Percentiles rank a stretch among this genome's conserved stretches.
phyloP scores from a whole-genome alignment of 768 basidiomycete species.

The Lentinula guzmanii region DNA sequence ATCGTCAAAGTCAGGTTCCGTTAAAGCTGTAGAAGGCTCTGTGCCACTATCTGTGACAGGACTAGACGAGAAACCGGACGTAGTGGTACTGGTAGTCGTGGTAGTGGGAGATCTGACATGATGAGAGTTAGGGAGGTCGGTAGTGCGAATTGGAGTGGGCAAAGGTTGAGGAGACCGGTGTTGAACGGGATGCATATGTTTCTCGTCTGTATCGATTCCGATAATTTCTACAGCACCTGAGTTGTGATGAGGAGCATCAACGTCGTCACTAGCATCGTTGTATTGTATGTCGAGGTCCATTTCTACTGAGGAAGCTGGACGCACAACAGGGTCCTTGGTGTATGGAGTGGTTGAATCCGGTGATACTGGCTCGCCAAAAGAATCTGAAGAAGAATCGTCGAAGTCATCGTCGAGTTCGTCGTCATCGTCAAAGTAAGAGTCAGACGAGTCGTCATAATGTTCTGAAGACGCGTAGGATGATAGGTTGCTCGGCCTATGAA shows the following conservation, averaged over 20 bases:
- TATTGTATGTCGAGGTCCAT: slow-evolving; percentile 21
- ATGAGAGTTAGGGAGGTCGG: not conserved
- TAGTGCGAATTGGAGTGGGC: slow-evolving; percentile 4
- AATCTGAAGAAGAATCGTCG: slow-evolving; percentile 15
- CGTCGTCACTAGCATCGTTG: slow-evolving; percentile 7
- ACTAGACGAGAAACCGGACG: slow-evolving; percentile 10
- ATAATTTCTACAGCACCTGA: slow-evolving; percentile 5
- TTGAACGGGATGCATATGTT: slow-evolving; percentile 53
- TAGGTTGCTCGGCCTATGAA: slow-evolving; percentile 19
- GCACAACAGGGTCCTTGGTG: not conserved
- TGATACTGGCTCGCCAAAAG: not conserved
- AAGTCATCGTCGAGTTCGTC: slow-evolving; percentile 18
- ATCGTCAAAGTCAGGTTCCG: not conserved
- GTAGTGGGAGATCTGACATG: not conserved
- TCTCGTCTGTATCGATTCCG: slow-evolving; percentile 11
- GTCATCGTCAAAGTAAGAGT: slow-evolving; percentile 16
- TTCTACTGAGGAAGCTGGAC: not conserved
- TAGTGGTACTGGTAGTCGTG: not conserved
- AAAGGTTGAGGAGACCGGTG: slow-evolving; percentile 19
- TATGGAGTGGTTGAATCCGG: not conserved
- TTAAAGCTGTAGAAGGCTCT: not conserved
- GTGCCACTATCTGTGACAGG: slow-evolving; percentile 1
- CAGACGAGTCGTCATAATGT: slow-evolving; percentile 11
- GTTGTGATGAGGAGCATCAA: not conserved
- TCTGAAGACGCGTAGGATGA: slow-evolving; percentile 8